Percentiles rank a stretch among this genome's conserved stretches.
Conservation (phyloP, 2,329 filamentous ascomycete genomes). For the Aurifilum marmelostoma region DNA sequence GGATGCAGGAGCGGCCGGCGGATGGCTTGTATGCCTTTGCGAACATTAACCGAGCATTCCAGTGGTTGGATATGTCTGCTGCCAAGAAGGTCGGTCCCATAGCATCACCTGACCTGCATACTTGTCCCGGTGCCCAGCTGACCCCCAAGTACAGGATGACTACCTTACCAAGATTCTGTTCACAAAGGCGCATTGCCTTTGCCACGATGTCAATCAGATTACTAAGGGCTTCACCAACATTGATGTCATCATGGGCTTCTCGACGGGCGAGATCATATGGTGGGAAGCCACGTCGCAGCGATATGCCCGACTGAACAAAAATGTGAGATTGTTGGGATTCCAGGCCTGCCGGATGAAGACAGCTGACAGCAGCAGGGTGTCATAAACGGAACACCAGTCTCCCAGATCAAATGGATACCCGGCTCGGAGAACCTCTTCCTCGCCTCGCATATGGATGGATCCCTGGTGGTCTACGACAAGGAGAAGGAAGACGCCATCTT, state of each 20-base stretch:
- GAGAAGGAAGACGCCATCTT: constrained; percentile 90
- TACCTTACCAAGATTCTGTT: constrained; percentile 96
- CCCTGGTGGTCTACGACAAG: constrained; percentile 93
- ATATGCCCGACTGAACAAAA: constrained; percentile 95
- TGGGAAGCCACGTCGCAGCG: constrained; percentile 96
- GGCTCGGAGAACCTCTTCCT: constrained; percentile 92
- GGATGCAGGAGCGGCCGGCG: constrained; percentile 74
- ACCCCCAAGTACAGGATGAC: constrained; percentile 63
- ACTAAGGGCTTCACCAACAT: constrained; percentile 82
- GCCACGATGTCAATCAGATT: constrained; percentile 85
- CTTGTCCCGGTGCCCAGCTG: constrained; percentile 29
- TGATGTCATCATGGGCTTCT: constrained; percentile 94
- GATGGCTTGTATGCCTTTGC: constrained; percentile 90
- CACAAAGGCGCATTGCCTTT: constrained; percentile 92
- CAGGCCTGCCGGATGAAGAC: constrained; percentile 7
- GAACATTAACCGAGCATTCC: constrained; percentile 92
- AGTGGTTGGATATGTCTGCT: constrained; percentile 91
- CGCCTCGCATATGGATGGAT: constrained; percentile 89
- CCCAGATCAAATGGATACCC: constrained; percentile 90
- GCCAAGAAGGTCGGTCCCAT: constrained; percentile 56
- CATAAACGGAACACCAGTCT: constrained; percentile 84
- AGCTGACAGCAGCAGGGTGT: constrained; percentile 60
- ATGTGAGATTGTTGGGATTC: constrained; percentile 55
- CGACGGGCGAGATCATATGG: constrained; percentile 96
- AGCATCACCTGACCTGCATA: neutral